Evolutionary conservation across 2,329 filamentous ascomycete genomes (phyloP), one percentile per base, ranked within the genome.

Genomic region (Helminthosporium solani): DNA sequence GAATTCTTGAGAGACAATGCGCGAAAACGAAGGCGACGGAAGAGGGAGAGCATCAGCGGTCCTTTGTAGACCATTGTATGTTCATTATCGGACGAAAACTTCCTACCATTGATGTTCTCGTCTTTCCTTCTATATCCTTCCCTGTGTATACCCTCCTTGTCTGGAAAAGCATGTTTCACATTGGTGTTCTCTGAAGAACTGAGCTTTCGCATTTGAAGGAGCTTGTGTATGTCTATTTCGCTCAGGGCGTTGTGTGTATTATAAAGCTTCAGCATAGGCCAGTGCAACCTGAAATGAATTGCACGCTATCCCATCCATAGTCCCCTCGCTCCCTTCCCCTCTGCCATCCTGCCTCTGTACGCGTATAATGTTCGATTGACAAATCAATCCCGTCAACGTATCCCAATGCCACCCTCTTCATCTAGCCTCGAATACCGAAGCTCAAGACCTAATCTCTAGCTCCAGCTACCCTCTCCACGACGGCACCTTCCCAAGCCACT

Each of bases 21-120:
- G 27, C 73, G 86, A 51, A 82, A 81, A 64, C 79, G 83, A 65
- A 76, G 86, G 52, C 75, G 81, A 57, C 75, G 83, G 42, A 81
- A 78, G 67, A 71, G 84, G 46, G 77, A 77, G 53, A 80, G 72
- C 33, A 57, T 46, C 9, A 49, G 40, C 28, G 37, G 37, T 35
- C 19, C 34, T 5, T 19, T 21, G 18, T 23, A 21, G 18, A 7
- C 16, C 19, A 31, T 12, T 31, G 14, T 5, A 31, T n/a, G 16
- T 9, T 14, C 34, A 21, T 6, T n/a, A 9, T 18, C n/a, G n/a
- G n/a, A n/a, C n/a, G n/a, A n/a, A n/a, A n/a, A n/a, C n/a, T n/a
- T n/a, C n/a, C n/a, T n/a, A n/a, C n/a, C 23, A 9, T 25, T 25
- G 23, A 9, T 6, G 6, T 25, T 9, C 5, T 25, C 5, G 6